Base-by-base conservation (phyloP, 495 filamentous ascomycete species). In the Penicillium daleae region DNA sequence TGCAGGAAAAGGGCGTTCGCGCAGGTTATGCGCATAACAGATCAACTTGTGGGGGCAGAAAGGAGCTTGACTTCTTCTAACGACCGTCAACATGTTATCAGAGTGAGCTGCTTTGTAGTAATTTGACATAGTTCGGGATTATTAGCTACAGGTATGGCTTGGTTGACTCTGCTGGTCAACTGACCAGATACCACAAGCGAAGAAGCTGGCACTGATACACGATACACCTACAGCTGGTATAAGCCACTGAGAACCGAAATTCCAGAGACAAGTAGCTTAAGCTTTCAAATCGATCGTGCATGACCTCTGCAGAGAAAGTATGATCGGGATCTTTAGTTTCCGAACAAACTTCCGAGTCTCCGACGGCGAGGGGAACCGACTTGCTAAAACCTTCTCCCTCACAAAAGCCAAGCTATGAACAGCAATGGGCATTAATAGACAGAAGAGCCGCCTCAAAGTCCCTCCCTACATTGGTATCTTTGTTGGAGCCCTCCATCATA, bases 121-220 rank as follows among this genome's bases (percentile, higher is more conserved):
- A 63, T 33, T 37, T 10, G 15, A 6, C 64, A 66, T 63, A 59
- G 39, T 60, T 60, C 24, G 64, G 52, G 46, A 56, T 49, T 15
- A 10, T 19, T n/a, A 10, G 24, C 17, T 22, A 19, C 31, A 3
- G 15, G 37, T 7, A 59, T 15, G 46, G 5, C 13, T 29, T 15
- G 46, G 13, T 3, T 29, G 4, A 48, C 17, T 46, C 26, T 17
- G 33, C 10, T 21, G 31, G 15, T 26, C 10, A 22, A 17, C 29
- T 13, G 39, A 44, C 13, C 54, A 15, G 26, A 42, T 29, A n/a
- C 29, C 3, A 19, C 5, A n/a, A 17, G 2, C 35, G 26, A 19
- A 19, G 19, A 26, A 31, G 19, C 39, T 21, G 39, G 39, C 19
- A 42, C 8, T 42, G 5, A 21, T 19, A 21, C n/a, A 21, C 21